These are phyloP conservation scores for Periconia sp. DNA, from an alignment of 2,329 filamentous ascomycete species.

Conservation along the genomic window DNA sequence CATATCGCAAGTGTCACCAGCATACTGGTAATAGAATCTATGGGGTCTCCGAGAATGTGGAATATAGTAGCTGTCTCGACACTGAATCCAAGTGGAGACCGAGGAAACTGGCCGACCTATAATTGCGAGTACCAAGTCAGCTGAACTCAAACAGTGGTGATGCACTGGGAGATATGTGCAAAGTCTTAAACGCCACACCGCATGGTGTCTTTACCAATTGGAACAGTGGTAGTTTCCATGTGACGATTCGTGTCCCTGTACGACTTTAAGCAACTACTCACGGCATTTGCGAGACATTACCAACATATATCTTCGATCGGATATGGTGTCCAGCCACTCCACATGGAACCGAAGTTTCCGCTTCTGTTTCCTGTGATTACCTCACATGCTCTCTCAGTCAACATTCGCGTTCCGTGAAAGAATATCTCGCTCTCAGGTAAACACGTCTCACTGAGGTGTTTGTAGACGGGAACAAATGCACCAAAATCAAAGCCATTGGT, in stretches of 20 bases:
- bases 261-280: background rate
- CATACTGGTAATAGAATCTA: constrained; percentile 19
- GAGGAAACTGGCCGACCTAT: constrained; percentile 17
- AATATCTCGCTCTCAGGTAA: constrained; percentile 16
- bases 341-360: constrained; percentile 4
- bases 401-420: constrained; percentile 13
- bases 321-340: constrained; percentile 18
- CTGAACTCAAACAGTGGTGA: no score
- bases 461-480: constrained; percentile 9
- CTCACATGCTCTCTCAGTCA: constrained; percentile 13
- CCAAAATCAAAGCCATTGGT: constrained; percentile 19
- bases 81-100: constrained; percentile 16
- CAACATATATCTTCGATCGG: constrained; percentile 16
- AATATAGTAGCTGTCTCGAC: constrained; percentile 14
- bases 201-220: no score
- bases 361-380: constrained; percentile 12
- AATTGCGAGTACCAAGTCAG: no score
- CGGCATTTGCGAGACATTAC: background rate
- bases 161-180: no score
- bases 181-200: no score
- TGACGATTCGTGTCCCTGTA: constrained; percentile 16
- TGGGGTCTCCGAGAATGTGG: constrained; percentile 22
- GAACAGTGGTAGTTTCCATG: constrained; percentile 20
- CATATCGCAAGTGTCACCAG: constrained; percentile 17
- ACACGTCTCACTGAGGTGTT: constrained; percentile 15